Conservation (phyloP, 2,329 filamentous ascomycete species). For the Mycosphaerella arachidis region DNA sequence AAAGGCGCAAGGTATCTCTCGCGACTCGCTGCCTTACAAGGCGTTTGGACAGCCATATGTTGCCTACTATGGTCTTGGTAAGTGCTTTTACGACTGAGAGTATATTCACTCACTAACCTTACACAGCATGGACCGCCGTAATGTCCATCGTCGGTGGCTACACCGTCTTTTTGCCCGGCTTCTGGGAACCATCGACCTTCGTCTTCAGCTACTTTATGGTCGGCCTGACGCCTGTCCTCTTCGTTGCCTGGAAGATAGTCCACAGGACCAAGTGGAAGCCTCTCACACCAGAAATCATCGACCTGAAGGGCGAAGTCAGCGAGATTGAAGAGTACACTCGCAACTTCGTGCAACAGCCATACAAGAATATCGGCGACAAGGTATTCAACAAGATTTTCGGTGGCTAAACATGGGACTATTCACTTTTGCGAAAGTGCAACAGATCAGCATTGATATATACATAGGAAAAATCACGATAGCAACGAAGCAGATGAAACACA, state of each 20-base stretch:
- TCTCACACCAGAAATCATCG: constrained; percentile 53
- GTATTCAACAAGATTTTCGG: constrained; percentile 45
- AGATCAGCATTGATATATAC: neutral
- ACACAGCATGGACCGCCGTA: constrained; percentile 54
- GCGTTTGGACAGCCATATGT: constrained; percentile 64
- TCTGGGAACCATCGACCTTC: constrained; percentile 65
- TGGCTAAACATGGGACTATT: constrained; percentile 6
- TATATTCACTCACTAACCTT: neutral
- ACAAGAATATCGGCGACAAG: constrained; percentile 36
- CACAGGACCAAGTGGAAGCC: constrained; percentile 56
- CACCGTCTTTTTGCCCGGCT: constrained; percentile 63
- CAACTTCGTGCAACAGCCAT: constrained; percentile 20
- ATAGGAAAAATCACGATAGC: neutral
- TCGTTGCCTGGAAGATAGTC: constrained; percentile 64
- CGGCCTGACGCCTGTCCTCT: constrained; percentile 63
- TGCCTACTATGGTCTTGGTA: constrained; percentile 56
- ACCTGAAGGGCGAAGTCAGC: constrained; percentile 58
- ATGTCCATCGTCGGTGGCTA: constrained; percentile 76
- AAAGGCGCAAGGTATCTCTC: constrained; percentile 62
- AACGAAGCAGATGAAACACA: neutral
- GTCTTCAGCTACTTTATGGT: constrained; percentile 72
- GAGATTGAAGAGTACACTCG: constrained; percentile 49
- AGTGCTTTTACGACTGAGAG: neutral
- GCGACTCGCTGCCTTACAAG: constrained; percentile 62
- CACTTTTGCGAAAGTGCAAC: neutral